Percentiles rank a stretch among this genome's conserved stretches.
Conservation (phyloP, 1,284 basidiomycete species). For the Moniliophthora roreri region DNA sequence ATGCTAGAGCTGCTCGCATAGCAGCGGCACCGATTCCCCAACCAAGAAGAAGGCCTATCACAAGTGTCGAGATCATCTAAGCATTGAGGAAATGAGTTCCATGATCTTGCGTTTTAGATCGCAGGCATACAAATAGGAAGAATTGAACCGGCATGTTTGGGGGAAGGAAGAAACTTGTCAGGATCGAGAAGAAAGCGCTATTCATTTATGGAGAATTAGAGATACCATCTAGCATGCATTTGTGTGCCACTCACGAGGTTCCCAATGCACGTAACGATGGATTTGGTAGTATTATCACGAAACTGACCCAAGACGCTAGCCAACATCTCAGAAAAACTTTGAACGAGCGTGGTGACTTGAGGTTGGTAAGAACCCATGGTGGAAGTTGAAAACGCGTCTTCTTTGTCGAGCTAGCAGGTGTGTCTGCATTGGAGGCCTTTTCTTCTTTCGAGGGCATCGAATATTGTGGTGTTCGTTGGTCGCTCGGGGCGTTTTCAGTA, state of each 20-base stretch:
- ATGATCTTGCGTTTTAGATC: too few relatives aligned
- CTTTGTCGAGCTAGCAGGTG: too few relatives aligned
- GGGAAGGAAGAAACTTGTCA: slow-evolving; percentile 26
- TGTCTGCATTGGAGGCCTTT: too few relatives aligned
- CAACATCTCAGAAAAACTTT: slow-evolving; percentile 25
- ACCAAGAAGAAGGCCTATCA: slow-evolving; percentile 55
- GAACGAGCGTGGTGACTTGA: slow-evolving; percentile 19
- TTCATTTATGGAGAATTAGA: not conserved
- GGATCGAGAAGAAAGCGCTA: slow-evolving; percentile 24
- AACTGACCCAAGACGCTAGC: slow-evolving; percentile 22
- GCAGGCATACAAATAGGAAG: slow-evolving; percentile 22
- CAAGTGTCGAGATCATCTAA: slow-evolving; percentile 45
- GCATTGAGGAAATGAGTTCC: not conserved
- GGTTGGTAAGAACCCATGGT: slow-evolving; percentile 21
- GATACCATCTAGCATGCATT: not conserved
- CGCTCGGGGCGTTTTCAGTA: too few relatives aligned
- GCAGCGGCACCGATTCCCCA: slow-evolving; percentile 66
- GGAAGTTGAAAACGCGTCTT: slow-evolving; percentile 6
- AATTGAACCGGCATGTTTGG: slow-evolving; percentile 26
- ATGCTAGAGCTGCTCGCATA: slow-evolving; percentile 55
- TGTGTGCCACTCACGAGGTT: slow-evolving; percentile 19
- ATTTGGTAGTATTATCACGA: slow-evolving; percentile 24
- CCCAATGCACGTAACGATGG: slow-evolving; percentile 23
- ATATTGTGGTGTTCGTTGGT: too few relatives aligned
- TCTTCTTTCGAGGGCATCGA: too few relatives aligned